A percentile compares a stretch with the other conserved stretches of the same genome.
These are phyloP conservation scores for Tilletia indica DNA, from an alignment of 1,284 basidiomycete species.

Conservation along the genomic window DNA sequence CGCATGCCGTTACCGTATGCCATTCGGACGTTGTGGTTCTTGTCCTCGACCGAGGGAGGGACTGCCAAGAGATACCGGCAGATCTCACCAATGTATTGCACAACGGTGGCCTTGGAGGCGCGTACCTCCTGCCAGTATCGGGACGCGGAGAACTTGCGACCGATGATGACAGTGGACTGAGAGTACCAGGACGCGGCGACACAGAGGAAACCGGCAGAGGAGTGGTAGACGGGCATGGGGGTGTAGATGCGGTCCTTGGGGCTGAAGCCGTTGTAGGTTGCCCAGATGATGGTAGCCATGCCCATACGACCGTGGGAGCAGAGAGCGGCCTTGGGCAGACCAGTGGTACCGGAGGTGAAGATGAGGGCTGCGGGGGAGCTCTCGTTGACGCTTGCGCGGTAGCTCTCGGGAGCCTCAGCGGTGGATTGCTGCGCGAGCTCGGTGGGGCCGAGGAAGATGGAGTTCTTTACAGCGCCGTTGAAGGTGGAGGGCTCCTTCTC, in stretches of 20 bases:
- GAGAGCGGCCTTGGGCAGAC: slow-evolving; percentile 55
- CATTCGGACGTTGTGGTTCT: slow-evolving; percentile 55
- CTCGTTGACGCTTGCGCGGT: slow-evolving; percentile 35
- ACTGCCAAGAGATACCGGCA: slow-evolving; percentile 53
- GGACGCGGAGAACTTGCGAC: slow-evolving; percentile 55
- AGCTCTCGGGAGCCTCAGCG: slow-evolving; percentile 33
- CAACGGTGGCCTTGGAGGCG: slow-evolving; percentile 50
- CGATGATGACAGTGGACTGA: slow-evolving; percentile 55
- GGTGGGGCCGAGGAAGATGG: slow-evolving; percentile 33
- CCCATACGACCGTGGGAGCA: slow-evolving; percentile 54
- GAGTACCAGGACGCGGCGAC: slow-evolving; percentile 45
- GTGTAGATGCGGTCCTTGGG: slow-evolving; percentile 54
- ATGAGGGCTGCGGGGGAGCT: slow-evolving; percentile 39
- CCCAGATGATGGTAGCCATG: slow-evolving; percentile 44
- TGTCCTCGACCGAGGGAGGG: slow-evolving; percentile 51
- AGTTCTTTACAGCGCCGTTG: slow-evolving; percentile 27
- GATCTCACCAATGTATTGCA: slow-evolving; percentile 57
- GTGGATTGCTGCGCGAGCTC: slow-evolving; percentile 34
- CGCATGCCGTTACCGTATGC: slow-evolving; percentile 57
- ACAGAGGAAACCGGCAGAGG: slow-evolving; percentile 51
- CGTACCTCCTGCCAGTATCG: slow-evolving; percentile 55
- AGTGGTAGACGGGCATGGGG: slow-evolving; percentile 55
- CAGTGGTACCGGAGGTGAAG: slow-evolving; percentile 49
- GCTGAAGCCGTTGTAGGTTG: slow-evolving; percentile 37
- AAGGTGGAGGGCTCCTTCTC: slow-evolving; percentile 26